Conservation (phyloP, 2,329 filamentous ascomycete genomes). For the Sporothrix inflata region DNA sequence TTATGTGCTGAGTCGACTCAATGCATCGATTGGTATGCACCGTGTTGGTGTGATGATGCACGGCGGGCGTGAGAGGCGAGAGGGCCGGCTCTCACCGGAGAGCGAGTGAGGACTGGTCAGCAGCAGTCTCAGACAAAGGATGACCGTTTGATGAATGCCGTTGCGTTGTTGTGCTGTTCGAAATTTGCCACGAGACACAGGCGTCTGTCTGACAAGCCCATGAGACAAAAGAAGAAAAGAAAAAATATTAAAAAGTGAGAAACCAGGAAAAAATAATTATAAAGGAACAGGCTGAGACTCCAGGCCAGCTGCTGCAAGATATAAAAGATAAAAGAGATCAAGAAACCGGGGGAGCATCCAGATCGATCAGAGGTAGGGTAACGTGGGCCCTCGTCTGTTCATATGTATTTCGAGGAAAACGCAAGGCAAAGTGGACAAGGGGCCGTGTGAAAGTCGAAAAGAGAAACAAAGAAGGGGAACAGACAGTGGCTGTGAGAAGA, state of each 20-base stretch:
- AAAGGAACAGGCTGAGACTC: conserved; percentile 14
- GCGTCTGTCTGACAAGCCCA: not conserved
- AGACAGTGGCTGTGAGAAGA: not conserved
- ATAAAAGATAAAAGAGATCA: not conserved
- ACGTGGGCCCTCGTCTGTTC: conserved; percentile 5
- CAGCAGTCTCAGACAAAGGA: not conserved
- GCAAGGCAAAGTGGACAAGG: not conserved
- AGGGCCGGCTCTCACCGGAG: conserved; percentile 15
- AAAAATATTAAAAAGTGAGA: not conserved
- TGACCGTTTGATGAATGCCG: not conserved
- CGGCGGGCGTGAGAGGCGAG: not conserved
- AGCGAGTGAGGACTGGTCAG: not conserved
- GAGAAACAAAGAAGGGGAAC: not conserved
- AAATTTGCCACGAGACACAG: not conserved
- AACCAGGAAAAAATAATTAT: not conserved
- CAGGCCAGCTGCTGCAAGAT: conserved; percentile 10
- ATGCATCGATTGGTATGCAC: not conserved
- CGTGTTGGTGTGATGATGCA: not conserved
- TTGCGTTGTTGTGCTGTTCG: not conserved
- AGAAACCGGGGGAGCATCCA: not conserved
- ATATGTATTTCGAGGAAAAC: not conserved
- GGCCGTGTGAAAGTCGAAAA: conserved; percentile 2
- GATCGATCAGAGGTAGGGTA: not conserved
- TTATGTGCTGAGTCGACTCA: not conserved
- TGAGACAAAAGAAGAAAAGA: not conserved